Percentiles rank a stretch among this genome's conserved stretches.
Evolutionary conservation across 2,329 filamentous ascomycete species (phyloP).

Genomic region (Penicillium sp.): DNA sequence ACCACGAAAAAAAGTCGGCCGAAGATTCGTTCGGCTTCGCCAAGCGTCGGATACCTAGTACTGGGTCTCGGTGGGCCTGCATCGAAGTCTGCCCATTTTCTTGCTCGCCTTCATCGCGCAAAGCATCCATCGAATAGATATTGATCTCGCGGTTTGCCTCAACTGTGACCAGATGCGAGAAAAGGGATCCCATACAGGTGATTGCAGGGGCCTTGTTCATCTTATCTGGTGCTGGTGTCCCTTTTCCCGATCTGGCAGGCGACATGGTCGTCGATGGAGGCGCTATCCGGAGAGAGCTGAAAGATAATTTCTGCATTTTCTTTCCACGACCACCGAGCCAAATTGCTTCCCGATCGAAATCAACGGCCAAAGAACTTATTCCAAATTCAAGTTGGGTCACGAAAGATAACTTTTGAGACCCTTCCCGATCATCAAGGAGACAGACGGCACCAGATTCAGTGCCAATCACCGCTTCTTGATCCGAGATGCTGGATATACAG

Average conservation of each 20-base stretch:
- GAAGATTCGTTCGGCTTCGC: slow-evolving; percentile 59
- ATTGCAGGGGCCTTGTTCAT: slow-evolving; percentile 45
- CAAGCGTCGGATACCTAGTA: slow-evolving; percentile 71
- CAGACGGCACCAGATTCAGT: slow-evolving; percentile 90
- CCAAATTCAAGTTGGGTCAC: slow-evolving; percentile 67
- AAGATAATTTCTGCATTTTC: slow-evolving; percentile 50
- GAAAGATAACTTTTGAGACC: slow-evolving; percentile 68
- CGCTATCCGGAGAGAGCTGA: slow-evolving; percentile 39
- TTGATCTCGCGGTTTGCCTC: slow-evolving; percentile 75
- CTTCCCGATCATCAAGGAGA: slow-evolving; percentile 74
- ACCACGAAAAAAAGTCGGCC: slow-evolving; percentile 87
- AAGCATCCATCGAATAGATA: slow-evolving; percentile 50
- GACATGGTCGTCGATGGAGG: slow-evolving; percentile 26
- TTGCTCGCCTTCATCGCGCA: slow-evolving; percentile 32
- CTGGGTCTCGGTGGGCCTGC: slow-evolving; percentile 58
- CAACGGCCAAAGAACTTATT: slow-evolving; percentile 66
- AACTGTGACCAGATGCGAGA: slow-evolving; percentile 69
- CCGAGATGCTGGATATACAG: slow-evolving; percentile 70
- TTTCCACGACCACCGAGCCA: slow-evolving; percentile 71
- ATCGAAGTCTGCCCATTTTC: slow-evolving; percentile 39
- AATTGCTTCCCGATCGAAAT: slow-evolving; percentile 55
- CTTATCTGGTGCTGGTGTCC: slow-evolving; percentile 11
- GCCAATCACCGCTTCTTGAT: slow-evolving; percentile 75
- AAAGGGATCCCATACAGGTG: slow-evolving; percentile 68
- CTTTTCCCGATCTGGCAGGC: slow-evolving; percentile 25